Percentiles rank a stretch among this genome's conserved stretches.
Conservation (phyloP, 441 rosid genomes). For the Gossypium gossypioides region DNA sequence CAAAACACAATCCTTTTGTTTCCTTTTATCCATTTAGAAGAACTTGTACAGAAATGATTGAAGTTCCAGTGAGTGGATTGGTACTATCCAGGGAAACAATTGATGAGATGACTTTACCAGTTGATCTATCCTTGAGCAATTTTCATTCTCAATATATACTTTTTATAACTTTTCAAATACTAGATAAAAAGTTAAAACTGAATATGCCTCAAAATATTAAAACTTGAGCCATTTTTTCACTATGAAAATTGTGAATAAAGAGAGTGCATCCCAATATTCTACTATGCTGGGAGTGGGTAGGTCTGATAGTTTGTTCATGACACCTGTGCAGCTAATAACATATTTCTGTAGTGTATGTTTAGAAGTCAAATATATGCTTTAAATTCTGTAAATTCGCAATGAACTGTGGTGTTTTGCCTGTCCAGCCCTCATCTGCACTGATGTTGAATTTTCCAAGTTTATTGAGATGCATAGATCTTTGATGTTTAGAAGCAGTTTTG, state of each 20-base stretch:
- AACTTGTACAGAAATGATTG: neutral
- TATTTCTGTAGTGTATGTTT: neutral
- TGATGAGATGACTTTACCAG: neutral
- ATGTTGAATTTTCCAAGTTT: neutral
- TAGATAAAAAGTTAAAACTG: neutral
- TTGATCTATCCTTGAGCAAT: neutral
- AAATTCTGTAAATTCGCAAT: neutral
- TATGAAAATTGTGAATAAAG: neutral
- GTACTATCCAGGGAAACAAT: neutral
- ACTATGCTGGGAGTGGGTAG: neutral
- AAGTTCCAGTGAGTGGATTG: neutral
- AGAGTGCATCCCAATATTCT: neutral
- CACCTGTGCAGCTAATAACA: neutral
- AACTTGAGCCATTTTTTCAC: neutral
- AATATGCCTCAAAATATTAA: neutral
- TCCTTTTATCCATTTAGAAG: neutral
- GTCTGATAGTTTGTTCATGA: neutral
- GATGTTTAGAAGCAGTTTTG: neutral
- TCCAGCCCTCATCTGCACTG: neutral
- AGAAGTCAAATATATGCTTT: neutral
- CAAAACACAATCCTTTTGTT: constrained; percentile 6
- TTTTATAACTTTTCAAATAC: neutral
- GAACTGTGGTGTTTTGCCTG: neutral
- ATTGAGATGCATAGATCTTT: neutral
- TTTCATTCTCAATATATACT: neutral